Evolutionary conservation across 768 basidiomycete species (phyloP).

Genomic region (Lepiota subincarnata): DNA sequence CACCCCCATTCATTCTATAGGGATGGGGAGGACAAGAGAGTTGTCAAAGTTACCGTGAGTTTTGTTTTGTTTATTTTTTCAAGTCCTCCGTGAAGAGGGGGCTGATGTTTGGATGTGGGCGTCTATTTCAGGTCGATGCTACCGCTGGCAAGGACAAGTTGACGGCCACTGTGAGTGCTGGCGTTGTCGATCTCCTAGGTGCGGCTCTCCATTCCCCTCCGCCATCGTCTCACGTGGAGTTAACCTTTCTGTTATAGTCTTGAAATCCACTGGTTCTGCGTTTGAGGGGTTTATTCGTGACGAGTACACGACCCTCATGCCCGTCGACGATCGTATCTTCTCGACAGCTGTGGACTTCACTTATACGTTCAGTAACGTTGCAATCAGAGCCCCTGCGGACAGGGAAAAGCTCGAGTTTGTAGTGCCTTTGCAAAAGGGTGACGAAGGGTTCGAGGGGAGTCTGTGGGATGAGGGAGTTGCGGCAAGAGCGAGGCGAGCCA

Average conservation of each 20-base stretch:
- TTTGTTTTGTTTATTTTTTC: conserved; percentile 10
- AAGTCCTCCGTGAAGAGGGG: background rate
- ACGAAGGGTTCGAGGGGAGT: conserved; percentile 36
- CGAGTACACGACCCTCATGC: conserved; percentile 82
- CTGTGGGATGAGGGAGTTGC: conserved; percentile 58
- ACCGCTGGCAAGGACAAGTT: conserved; percentile 58
- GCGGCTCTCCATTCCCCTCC: conserved; percentile 17
- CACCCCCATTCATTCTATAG: conserved; percentile 83
- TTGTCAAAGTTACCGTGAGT: conserved; percentile 55
- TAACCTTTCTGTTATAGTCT: conserved; percentile 41
- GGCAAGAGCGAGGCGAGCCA: conserved; percentile 52
- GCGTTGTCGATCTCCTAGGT: conserved; percentile 82
- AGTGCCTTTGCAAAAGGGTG: conserved; percentile 30
- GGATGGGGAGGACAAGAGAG: conserved; percentile 87
- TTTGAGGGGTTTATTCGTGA: conserved; percentile 81
- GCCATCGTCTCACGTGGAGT: background rate
- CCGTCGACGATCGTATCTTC: conserved; percentile 87
- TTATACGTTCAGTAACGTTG: conserved; percentile 57
- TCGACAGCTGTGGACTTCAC: conserved; percentile 80
- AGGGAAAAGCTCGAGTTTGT: conserved; percentile 49
- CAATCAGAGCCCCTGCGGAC: conserved; percentile 45
- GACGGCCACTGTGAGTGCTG: conserved; percentile 58
- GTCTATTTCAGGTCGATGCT: conserved; percentile 52
- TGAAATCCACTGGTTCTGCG: conserved; percentile 85
- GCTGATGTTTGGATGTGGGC: background rate